Conservation (phyloP, 148 eudicot species). For the Rhododendron kiyosumense region DNA sequence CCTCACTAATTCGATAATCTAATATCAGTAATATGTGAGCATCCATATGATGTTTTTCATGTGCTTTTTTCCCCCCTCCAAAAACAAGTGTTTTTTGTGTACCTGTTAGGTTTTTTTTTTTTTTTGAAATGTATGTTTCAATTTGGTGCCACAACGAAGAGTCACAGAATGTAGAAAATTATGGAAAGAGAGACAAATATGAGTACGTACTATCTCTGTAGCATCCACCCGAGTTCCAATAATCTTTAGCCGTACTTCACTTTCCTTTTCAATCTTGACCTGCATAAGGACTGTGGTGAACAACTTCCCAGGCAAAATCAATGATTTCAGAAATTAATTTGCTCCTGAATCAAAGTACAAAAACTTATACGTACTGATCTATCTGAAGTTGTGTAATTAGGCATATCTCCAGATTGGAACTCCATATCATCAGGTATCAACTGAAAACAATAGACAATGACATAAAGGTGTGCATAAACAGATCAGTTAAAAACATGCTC, state of each 20-base stretch:
- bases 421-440: slow-evolving; percentile 99
- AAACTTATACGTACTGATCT: slow-evolving; percentile 63
- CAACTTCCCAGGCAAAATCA: slow-evolving; percentile 9
- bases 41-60: background rate
- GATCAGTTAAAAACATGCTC: background rate
- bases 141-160: background rate
- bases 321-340: background rate
- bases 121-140: background rate
- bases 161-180: background rate
- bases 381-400: slow-evolving; percentile 88
- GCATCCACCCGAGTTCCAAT: slow-evolving; percentile 98
- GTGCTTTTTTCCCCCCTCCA: background rate
- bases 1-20: background rate
- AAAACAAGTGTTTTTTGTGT: background rate
- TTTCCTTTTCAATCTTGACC: slow-evolving; percentile 95
- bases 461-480: background rate
- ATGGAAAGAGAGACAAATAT: background rate
- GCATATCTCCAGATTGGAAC: slow-evolving; percentile 88
- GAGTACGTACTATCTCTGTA: slow-evolving; percentile 74
- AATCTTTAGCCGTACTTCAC: slow-evolving; percentile 88
- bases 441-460: slow-evolving; percentile 24
- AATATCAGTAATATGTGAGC: background rate
- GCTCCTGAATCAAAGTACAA: background rate
- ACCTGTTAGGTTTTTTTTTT: background rate
- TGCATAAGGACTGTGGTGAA: slow-evolving; percentile 19